Evolutionary conservation across 2,329 filamentous ascomycete genomes (phyloP).

Genomic region (Arthrinium phaeospermum): DNA sequence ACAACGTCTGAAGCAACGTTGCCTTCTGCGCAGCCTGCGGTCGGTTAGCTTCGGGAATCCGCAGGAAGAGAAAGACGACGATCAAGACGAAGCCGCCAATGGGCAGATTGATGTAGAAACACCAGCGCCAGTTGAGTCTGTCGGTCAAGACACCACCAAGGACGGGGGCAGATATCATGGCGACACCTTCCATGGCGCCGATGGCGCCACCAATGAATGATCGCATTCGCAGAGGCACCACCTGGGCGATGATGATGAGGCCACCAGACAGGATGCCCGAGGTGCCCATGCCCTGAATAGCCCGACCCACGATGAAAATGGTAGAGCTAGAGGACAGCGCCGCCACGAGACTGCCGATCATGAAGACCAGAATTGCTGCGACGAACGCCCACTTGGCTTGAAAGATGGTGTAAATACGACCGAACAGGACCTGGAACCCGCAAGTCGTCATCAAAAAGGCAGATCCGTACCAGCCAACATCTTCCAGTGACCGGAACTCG

Average conservation of each 20-base stretch:
- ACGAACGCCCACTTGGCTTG: conserved; percentile 39
- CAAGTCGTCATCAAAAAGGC: conserved; percentile 39
- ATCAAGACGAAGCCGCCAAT: conserved; percentile 37
- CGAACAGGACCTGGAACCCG: conserved; percentile 42
- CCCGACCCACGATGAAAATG: conserved; percentile 44
- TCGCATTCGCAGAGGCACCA: conserved; percentile 35
- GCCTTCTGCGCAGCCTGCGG: conserved; percentile 24
- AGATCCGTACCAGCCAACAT: conserved; percentile 43
- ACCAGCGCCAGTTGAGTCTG: conserved; percentile 29
- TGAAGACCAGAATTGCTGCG: conserved; percentile 36
- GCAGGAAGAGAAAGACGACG: conserved; percentile 32
- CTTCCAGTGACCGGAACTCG: conserved; percentile 18
- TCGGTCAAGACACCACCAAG: conserved; percentile 41
- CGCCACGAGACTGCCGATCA: conserved; percentile 43
- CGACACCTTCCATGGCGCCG: conserved; percentile 38
- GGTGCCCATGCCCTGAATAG: conserved; percentile 42
- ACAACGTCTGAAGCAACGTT: conserved; percentile 27
- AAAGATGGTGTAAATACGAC: conserved; percentile 44
- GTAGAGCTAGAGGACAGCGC: conserved; percentile 41
- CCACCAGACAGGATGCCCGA: conserved; percentile 42
- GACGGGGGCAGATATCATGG: conserved; percentile 38
- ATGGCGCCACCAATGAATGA: conserved; percentile 38
- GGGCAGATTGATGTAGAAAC: conserved; percentile 33
- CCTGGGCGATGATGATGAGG: conserved; percentile 35
- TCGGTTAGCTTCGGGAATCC: conserved; percentile 26